Evolutionary conservation across 108 stramenopile genomes (phyloP).

Genomic region (Pseudonitzschia delicatissima): DNA sequence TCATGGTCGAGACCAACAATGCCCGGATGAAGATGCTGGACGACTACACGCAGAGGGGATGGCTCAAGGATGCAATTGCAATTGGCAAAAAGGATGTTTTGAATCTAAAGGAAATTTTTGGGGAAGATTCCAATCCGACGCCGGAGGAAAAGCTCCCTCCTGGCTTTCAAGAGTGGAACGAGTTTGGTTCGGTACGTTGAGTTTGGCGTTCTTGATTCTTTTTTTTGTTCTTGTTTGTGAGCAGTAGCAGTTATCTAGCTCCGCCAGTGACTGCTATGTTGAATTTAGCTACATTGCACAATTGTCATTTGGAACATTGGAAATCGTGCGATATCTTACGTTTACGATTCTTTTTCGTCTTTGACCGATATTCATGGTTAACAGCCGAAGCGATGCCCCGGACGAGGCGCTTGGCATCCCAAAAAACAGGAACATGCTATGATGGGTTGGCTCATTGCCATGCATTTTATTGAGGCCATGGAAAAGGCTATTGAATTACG

Average conservation of each 20-base stretch:
- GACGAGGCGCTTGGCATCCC: constrained; percentile 82
- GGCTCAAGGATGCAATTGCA: constrained; percentile 59
- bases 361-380: background rate
- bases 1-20: constrained; percentile 64
- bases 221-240: too few relatives aligned
- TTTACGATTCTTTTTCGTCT: too few relatives aligned
- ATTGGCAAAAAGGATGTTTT: constrained; percentile 50
- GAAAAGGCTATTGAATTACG: constrained; percentile 45
- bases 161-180: constrained; percentile 75
- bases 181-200: constrained; percentile 68
- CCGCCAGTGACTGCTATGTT: too few relatives aligned
- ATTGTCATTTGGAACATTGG: too few relatives aligned
- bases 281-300: too few relatives aligned
- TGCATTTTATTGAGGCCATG: constrained; percentile 75
- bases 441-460: constrained; percentile 76
- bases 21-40: constrained; percentile 43
- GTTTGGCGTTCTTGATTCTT: too few relatives aligned
- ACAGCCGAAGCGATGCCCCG: constrained; percentile 56
- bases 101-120: background rate
- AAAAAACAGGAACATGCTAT: constrained; percentile 75
- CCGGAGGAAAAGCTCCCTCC: constrained; percentile 45
- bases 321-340: too few relatives aligned
- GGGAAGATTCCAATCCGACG: constrained; percentile 29
- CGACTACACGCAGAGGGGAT: constrained; percentile 51
- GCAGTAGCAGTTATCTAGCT: too few relatives aligned